These are phyloP conservation scores for Perkinsus olseni DNA, from an alignment of 169 alveolate species.

Conservation along the genomic window DNA sequence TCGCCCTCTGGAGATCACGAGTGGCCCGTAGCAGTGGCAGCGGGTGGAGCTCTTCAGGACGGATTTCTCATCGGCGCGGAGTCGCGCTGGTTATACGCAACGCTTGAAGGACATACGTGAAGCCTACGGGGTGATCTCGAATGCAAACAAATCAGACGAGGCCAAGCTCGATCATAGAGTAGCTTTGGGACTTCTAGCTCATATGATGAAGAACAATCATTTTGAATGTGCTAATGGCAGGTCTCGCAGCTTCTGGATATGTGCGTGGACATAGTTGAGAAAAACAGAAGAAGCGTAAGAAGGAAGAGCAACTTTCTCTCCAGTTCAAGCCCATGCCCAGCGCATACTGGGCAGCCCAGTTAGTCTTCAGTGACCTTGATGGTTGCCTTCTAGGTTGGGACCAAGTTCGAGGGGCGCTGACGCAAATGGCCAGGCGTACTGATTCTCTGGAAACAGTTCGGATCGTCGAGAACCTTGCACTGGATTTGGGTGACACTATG, in stretches of 20 bases:
- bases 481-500: neutral
- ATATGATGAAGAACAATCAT: too few species aligned
- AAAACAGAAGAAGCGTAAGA: neutral
- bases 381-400: neutral
- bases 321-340: too few species aligned
- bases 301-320: neutral
- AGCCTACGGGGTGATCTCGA: neutral
- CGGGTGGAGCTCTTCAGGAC: neutral
- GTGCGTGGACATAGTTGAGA: neutral
- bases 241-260: neutral
- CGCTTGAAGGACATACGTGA: neutral
- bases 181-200: neutral
- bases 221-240: neutral
- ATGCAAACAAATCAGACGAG: neutral
- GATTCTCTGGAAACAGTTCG: neutral
- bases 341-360: neutral
- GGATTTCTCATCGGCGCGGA: neutral
- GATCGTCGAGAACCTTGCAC: neutral
- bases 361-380: neutral
- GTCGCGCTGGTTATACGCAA: neutral
- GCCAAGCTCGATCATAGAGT: neutral
- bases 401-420: neutral
- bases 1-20: neutral
- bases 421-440: neutral
- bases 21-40: too few species aligned